These are phyloP conservation scores for Geoglossum glabrum DNA, from an alignment of 495 filamentous ascomycete species.

Conservation along the genomic window DNA sequence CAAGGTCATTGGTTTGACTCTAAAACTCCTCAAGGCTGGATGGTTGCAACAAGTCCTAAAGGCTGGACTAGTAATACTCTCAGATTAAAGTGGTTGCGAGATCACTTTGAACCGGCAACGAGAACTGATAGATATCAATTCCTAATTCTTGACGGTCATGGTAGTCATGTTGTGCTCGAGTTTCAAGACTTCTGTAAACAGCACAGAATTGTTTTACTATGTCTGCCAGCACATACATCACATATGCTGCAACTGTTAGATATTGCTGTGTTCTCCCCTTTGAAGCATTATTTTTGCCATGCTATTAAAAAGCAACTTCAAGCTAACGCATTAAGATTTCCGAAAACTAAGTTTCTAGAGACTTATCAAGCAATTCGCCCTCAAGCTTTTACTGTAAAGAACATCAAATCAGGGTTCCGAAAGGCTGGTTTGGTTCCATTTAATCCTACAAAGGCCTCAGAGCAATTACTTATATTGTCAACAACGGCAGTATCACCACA, in stretches of 20 bases:
- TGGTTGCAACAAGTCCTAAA: neutral
- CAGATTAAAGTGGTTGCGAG: neutral
- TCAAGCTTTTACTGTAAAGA: neutral
- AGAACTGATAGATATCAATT: neutral
- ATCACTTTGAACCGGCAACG: neutral
- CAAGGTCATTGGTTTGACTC: neutral
- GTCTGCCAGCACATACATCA: neutral
- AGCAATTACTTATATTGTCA: too few species aligned
- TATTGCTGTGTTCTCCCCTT: neutral
- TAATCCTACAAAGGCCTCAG: too few species aligned
- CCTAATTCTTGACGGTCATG: neutral
- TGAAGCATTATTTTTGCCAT: neutral
- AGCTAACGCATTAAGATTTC: neutral
- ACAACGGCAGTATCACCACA: too few species aligned
- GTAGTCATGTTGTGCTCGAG: neutral
- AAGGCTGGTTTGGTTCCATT: too few species aligned
- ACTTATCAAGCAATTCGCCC: neutral
- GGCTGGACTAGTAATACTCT: neutral
- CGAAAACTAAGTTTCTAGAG: neutral
- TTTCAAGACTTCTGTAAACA: neutral
- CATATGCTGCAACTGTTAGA: slow-evolving; percentile 3
- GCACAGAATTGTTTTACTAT: neutral
- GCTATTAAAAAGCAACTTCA: neutral
- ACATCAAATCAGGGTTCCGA: too few species aligned
- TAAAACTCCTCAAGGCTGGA: neutral